A percentile compares a stretch with the other conserved stretches of the same genome.
phyloP scores from a whole-genome alignment of 1,284 basidiomycete species.

The Heimioporus punctisporus region DNA sequence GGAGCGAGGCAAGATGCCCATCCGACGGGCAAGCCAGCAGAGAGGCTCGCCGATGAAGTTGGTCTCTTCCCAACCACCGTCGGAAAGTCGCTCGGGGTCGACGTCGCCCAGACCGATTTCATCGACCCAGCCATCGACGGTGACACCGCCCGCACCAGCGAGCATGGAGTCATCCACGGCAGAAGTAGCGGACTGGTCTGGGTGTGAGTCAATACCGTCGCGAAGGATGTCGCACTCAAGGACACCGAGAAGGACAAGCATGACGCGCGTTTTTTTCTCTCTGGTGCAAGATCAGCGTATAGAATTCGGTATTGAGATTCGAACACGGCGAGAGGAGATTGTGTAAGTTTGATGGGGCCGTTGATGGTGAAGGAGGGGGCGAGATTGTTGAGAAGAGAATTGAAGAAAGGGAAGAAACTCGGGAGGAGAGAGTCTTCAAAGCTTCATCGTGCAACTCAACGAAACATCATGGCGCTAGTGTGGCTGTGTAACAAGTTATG shows the following conservation, averaged over 20 bases:
- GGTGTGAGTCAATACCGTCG: conserved; percentile 13
- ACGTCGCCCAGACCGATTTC: conserved; percentile 64
- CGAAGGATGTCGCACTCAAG: conserved; percentile 70
- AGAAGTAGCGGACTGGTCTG: too few relatives aligned
- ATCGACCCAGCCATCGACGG: conserved; percentile 32
- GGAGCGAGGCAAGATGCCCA: conserved; percentile 37
- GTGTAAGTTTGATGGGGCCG: conserved; percentile 70
- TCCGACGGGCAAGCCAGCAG: conserved; percentile 60
- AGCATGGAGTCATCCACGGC: conserved; percentile 16
- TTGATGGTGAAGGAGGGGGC: conserved; percentile 48
- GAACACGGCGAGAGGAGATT: conserved; percentile 66
- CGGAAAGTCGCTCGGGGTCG: conserved; percentile 62
- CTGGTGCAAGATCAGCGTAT: too few relatives aligned
- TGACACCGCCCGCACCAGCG: conserved; percentile 22
- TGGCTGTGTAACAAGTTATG: too few relatives aligned
- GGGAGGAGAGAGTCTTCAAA: conserved; percentile 16
- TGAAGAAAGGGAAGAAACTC: too few relatives aligned
- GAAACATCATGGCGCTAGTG: too few relatives aligned
- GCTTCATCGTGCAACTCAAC: too few relatives aligned
- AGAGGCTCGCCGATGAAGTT: conserved; percentile 62
- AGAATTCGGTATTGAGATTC: conserved; percentile 48
- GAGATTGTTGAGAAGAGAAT: conserved; percentile 51
- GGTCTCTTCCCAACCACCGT: conserved; percentile 64
- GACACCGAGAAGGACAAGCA: conserved; percentile 80
- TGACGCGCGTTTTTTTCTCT: conserved; percentile 52